These are phyloP conservation scores for Geotrichum carabidarum DNA, from an alignment of 1,139 yeast species.

Conservation along the genomic window DNA sequence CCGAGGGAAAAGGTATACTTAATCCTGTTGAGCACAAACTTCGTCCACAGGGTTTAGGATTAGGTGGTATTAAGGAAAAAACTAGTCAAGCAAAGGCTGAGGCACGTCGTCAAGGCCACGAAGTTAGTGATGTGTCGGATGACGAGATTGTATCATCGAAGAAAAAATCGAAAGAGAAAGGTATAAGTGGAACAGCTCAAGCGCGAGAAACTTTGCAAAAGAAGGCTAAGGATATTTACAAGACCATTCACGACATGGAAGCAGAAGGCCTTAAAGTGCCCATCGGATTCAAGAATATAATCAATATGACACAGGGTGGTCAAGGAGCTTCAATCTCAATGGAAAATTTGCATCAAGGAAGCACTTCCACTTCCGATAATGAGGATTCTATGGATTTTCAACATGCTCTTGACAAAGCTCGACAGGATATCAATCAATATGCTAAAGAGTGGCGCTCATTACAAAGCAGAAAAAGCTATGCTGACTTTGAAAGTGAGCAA, in stretches of 20 bases:
- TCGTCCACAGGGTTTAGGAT: slow-evolving; percentile 61
- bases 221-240: slow-evolving; percentile 33
- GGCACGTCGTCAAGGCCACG: slow-evolving; percentile 24
- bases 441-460: slow-evolving; percentile 31
- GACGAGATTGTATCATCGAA: slow-evolving; percentile 22
- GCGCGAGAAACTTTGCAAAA: slow-evolving; percentile 24
- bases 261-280: slow-evolving; percentile 40
- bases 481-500: slow-evolving; percentile 25
- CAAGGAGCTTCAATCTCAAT: slow-evolving; percentile 8
- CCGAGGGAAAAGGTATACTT: slow-evolving; percentile 61
- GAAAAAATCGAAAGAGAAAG: slow-evolving; percentile 20
- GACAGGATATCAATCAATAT: slow-evolving; percentile 29
- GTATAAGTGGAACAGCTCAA: slow-evolving; percentile 3
- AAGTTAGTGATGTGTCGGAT: slow-evolving; percentile 23
- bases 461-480: slow-evolving; percentile 26
- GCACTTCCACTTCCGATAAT: not conserved
- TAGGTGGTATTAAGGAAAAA: slow-evolving; percentile 55
- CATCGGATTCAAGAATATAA: slow-evolving; percentile 30
- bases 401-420: slow-evolving; percentile 27
- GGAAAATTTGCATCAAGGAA: slow-evolving; percentile 4
- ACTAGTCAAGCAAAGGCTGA: slow-evolving; percentile 26
- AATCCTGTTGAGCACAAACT: slow-evolving; percentile 69
- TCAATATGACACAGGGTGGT: slow-evolving; percentile 31
- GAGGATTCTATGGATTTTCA: slow-evolving; percentile 12
- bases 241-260: slow-evolving; percentile 41